Conservation (phyloP, 192 early-diverging fungal genomes). For the Coemansia reversa region DNA sequence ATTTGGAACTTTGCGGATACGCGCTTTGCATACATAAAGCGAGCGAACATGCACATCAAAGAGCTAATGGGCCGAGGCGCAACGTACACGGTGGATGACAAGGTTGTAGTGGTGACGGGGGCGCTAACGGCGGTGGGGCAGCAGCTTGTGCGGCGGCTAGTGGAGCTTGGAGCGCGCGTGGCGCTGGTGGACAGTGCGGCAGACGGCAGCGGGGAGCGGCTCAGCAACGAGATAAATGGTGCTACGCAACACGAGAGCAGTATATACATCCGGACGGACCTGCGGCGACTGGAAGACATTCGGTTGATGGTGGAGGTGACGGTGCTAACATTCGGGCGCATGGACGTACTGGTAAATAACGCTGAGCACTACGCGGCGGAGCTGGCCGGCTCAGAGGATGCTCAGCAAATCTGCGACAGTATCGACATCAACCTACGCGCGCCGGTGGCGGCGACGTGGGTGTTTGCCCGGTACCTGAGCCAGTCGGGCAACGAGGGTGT, state of each 20-base stretch:
- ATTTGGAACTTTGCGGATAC: background rate
- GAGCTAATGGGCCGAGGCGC: background rate
- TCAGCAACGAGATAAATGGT: conserved; percentile 12
- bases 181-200: conserved; percentile 17
- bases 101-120: conserved; percentile 38
- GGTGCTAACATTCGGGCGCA: conserved; percentile 34
- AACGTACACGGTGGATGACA: conserved; percentile 17
- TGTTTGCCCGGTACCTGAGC: conserved; percentile 28
- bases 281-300: conserved; percentile 15
- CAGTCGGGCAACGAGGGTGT: conserved; percentile 21
- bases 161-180: conserved; percentile 16
- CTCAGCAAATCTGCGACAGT: conserved; percentile 16
- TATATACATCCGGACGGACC: conserved; percentile 25
- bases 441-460: conserved; percentile 30
- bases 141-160: conserved; percentile 11
- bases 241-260: background rate
- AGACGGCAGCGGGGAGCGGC: conserved; percentile 30
- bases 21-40: background rate
- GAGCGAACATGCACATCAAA: background rate
- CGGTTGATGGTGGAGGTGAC: conserved; percentile 34
- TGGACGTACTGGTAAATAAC: conserved; percentile 38
- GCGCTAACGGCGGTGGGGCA: conserved; percentile 30
- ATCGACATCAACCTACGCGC: conserved; percentile 34
- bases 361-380: conserved; percentile 25
- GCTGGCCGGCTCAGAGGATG: conserved; percentile 15